Base-by-base conservation (phyloP, 75 land plant species). In the Larix kaempferi region DNA sequence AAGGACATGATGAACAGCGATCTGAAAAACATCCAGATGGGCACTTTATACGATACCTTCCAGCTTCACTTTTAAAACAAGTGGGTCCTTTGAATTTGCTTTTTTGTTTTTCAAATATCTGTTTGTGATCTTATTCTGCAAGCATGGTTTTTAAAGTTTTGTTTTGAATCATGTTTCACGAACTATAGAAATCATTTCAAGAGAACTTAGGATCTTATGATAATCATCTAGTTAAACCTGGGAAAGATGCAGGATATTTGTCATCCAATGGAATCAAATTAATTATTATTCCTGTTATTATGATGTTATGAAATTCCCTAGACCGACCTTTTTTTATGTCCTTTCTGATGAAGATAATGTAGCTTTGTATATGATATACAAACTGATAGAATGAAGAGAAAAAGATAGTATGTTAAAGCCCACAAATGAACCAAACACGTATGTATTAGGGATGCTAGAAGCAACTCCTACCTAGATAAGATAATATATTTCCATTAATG, bases 21-120 rank as follows among this genome's bases (percentile, higher is more conserved):
- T 89, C 88, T 78, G 92, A 94, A 78, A 89, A 95, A 77, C 90
- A 92, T 85, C 99, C 98, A 71, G 95, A 96, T 92, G 99, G 99
- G 67, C 98, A 92, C 78, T 92, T 86, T 66, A 84, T 89, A 77
- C 91, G 93, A 76, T 96, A 92, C 78, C 78, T 96, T 54, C 87
- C 95, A 71, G 93, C 99, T 80, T 86, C 85, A 57, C 84, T 96
- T 73, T 91, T 96, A 14, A 94, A 89, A 83, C 89, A 94, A 79
- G 99, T 96, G 33, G 86, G 89, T 82, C 15, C 26, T 23, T 72
- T 35, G 26, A 82, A 49, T 57, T 59, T 25, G 49, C 2, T 49
- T 39, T 73, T 29, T 65, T n/a, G 19, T 52, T 25, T 66, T 79
- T 26, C 54, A 49, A 49, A 49, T 49, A 49, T 49, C 12, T 49